Evolutionary conservation across 2,329 filamentous ascomycete species (phyloP).

Genomic region (Aspergillus piperis): DNA sequence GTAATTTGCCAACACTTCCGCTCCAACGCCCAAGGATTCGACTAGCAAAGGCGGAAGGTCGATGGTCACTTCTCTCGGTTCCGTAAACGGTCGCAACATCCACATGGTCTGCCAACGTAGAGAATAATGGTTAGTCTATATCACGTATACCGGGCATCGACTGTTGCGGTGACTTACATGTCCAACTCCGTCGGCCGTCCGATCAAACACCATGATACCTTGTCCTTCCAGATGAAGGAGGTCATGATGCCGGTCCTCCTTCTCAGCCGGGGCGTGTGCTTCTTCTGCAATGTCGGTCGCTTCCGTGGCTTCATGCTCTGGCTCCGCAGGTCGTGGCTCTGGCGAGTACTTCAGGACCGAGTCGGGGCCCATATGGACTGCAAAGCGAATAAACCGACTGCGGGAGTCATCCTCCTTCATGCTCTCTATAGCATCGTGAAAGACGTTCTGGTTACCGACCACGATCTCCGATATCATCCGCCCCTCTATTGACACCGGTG

Average conservation of each 20-base stretch:
- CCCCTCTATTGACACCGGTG: slow-evolving; percentile 70
- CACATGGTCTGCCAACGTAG: slow-evolving; percentile 78
- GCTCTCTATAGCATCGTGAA: slow-evolving; percentile 78
- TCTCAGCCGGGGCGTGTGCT: slow-evolving; percentile 41
- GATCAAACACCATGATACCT: slow-evolving; percentile 97
- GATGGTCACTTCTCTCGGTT: slow-evolving; percentile 90
- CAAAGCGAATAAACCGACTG: slow-evolving; percentile 85
- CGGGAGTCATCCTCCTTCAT: slow-evolving; percentile 92
- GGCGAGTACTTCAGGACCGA: slow-evolving; percentile 62
- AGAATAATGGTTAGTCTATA: slow-evolving; percentile 27
- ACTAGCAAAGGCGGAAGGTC: slow-evolving; percentile 87
- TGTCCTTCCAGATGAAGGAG: slow-evolving; percentile 86
- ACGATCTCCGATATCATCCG: slow-evolving; percentile 78
- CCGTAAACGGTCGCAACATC: slow-evolving; percentile 94
- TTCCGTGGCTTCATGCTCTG: slow-evolving; percentile 12
- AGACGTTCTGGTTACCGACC: slow-evolving; percentile 75
- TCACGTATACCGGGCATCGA: not conserved
- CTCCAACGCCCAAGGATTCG: slow-evolving; percentile 89
- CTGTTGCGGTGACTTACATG: slow-evolving; percentile 65
- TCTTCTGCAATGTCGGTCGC: slow-evolving; percentile 28
- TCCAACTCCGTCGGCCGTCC: slow-evolving; percentile 79
- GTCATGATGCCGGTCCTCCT: slow-evolving; percentile 49
- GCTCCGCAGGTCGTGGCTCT: slow-evolving; percentile 30
- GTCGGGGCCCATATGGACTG: slow-evolving; percentile 67
- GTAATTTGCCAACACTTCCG: slow-evolving; percentile 91